Conservation (phyloP, 805 yeast species). For the Peterozyma toletana region DNA sequence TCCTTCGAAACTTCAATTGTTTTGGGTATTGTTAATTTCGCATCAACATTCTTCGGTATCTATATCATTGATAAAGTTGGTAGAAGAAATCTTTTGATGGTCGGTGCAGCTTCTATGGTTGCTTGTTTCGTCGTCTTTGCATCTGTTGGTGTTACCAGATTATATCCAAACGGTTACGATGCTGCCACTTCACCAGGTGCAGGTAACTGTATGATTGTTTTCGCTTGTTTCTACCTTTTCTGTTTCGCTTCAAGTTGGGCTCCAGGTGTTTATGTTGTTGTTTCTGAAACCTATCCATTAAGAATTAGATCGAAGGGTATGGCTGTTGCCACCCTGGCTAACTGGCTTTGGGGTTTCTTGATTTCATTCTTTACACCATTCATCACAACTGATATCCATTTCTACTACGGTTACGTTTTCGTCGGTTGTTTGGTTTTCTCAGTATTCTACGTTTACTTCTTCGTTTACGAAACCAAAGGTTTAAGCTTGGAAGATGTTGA, state of each 20-base stretch:
- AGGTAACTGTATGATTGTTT: slow-evolving; percentile 49
- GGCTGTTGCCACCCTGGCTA: slow-evolving; percentile 60
- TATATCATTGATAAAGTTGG: slow-evolving; percentile 48
- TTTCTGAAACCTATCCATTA: slow-evolving; percentile 55
- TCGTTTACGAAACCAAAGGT: slow-evolving; percentile 61
- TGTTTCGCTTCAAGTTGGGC: slow-evolving; percentile 77
- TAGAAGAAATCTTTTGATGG: slow-evolving; percentile 40
- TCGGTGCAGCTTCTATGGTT: slow-evolving; percentile 47
- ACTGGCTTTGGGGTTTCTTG: slow-evolving; percentile 68
- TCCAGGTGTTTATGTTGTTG: slow-evolving; percentile 57
- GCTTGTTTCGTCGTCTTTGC: slow-evolving; percentile 54
- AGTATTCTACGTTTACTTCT: slow-evolving; percentile 48
- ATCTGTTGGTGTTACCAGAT: slow-evolving; percentile 46
- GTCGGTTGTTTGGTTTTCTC: slow-evolving; percentile 51
- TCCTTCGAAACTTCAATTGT: slow-evolving; percentile 55
- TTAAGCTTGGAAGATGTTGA: slow-evolving; percentile 63
- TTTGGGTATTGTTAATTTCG: slow-evolving; percentile 49
- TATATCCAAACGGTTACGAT: slow-evolving; percentile 29
- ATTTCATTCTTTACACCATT: slow-evolving; percentile 63
- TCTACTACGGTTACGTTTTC: slow-evolving; percentile 44
- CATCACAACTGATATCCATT: slow-evolving; percentile 40
- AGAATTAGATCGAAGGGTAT: slow-evolving; percentile 65
- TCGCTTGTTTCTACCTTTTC: slow-evolving; percentile 54
- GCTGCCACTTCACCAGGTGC: slow-evolving; percentile 39
- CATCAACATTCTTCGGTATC: slow-evolving; percentile 45